Evolutionary conservation across 2,329 filamentous ascomycete genomes (phyloP).

Genomic region (Ilyonectria sp.): DNA sequence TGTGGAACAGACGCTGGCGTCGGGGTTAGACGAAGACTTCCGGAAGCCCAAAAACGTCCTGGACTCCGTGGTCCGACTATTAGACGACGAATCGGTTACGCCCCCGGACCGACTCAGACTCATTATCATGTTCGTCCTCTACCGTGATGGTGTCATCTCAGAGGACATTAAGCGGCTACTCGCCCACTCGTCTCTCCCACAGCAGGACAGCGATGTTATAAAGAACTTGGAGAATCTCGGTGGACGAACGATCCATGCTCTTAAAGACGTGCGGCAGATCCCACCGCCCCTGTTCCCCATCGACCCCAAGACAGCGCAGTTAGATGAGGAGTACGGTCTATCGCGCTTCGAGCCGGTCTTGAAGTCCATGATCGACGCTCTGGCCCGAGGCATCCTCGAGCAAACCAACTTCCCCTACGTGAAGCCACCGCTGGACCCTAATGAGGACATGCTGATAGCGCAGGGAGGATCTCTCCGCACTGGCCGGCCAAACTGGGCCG

Average conservation of each 20-base stretch:
- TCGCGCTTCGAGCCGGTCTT: conserved; percentile 88
- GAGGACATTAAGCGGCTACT: conserved; percentile 90
- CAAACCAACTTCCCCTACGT: conserved; percentile 79
- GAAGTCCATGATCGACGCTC: conserved; percentile 85
- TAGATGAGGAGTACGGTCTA: conserved; percentile 85
- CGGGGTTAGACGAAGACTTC: conserved; percentile 92
- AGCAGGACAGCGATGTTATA: conserved; percentile 80
- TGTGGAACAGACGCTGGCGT: conserved; percentile 91
- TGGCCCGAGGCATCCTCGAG: conserved; percentile 78
- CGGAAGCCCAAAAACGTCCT: conserved; percentile 92
- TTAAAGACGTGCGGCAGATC: conserved; percentile 83
- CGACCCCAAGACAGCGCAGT: conserved; percentile 69
- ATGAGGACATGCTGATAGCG: conserved; percentile 69
- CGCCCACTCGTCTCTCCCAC: conserved; percentile 84
- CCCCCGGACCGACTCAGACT: conserved; percentile 85
- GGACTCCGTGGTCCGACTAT: conserved; percentile 86
- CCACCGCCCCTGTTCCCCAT: conserved; percentile 79
- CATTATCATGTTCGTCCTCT: conserved; percentile 88
- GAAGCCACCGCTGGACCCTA: conserved; percentile 76
- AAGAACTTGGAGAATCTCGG: conserved; percentile 87
- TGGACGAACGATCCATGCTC: conserved; percentile 74
- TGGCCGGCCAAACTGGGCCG: conserved; percentile 96
- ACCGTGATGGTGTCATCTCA: conserved; percentile 85
- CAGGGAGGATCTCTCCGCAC: conserved; percentile 85
- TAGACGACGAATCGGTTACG: conserved; percentile 85